These are phyloP conservation scores for Chalaropsis ovoidea DNA, from an alignment of 2,329 filamentous ascomycete species.

Conservation along the genomic window DNA sequence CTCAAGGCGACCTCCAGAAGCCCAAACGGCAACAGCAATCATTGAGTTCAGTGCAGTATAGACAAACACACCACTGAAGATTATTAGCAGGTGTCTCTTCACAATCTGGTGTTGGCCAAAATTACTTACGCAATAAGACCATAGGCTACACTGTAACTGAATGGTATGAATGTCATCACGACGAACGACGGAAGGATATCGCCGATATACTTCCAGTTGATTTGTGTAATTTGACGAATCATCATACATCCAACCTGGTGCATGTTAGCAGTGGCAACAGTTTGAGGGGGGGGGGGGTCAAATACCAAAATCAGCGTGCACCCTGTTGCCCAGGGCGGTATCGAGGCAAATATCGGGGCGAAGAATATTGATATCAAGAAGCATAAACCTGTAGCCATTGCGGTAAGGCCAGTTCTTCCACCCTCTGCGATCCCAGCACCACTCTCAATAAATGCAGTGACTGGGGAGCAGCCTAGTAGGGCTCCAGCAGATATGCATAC, in stretches of 20 bases:
- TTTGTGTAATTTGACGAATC: slow-evolving; percentile 62
- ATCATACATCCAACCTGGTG: slow-evolving; percentile 61
- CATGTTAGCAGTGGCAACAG: not conserved
- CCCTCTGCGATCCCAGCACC: slow-evolving; percentile 83
- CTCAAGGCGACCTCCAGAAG: slow-evolving; percentile 38
- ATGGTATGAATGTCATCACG: slow-evolving; percentile 64
- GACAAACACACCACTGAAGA: slow-evolving; percentile 43
- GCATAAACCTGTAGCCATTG: slow-evolving; percentile 66
- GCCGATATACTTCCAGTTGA: slow-evolving; percentile 69
- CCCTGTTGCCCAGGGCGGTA: slow-evolving; percentile 78
- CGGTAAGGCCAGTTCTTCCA: slow-evolving; percentile 73
- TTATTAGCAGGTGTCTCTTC: not conserved
- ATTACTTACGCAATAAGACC: slow-evolving; percentile 57
- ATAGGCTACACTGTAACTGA: slow-evolving; percentile 69
- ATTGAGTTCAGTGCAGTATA: slow-evolving; percentile 42
- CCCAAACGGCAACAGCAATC: slow-evolving; percentile 38
- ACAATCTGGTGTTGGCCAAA: not conserved
- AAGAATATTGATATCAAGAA: slow-evolving; percentile 87
- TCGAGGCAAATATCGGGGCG: slow-evolving; percentile 80
- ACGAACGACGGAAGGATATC: slow-evolving; percentile 67
- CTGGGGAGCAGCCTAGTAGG: slow-evolving; percentile 65
- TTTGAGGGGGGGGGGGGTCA: not conserved
- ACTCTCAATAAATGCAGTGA: slow-evolving; percentile 82
- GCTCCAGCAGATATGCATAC: slow-evolving; percentile 68
- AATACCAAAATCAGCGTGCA: slow-evolving; percentile 57